Evolutionary conservation across 1,139 yeast genomes (phyloP).

Genomic region (Arxiozyma bovina): DNA sequence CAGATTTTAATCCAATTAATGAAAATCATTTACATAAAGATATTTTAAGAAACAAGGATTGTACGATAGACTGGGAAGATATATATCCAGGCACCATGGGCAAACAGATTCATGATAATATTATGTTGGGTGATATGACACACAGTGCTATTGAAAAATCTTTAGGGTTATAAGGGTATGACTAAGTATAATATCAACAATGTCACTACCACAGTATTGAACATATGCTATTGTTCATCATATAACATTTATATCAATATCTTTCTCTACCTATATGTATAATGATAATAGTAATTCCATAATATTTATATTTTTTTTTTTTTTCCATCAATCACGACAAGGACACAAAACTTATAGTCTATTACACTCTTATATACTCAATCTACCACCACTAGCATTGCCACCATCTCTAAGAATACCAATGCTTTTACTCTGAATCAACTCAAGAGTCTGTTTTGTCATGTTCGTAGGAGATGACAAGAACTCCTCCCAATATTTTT

Average conservation of each 20-base stretch:
- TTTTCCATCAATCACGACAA: no score
- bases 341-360: background rate
- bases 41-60: slow-evolving; percentile 67
- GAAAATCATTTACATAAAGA: slow-evolving; percentile 57
- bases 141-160: slow-evolving; percentile 1
- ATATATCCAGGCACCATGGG: slow-evolving; percentile 43
- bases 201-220: background rate
- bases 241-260: background rate
- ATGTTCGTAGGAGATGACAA: background rate
- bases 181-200: no score
- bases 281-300: background rate
- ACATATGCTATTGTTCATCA: background rate
- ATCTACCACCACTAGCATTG: background rate
- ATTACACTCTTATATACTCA: background rate
- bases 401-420: background rate
- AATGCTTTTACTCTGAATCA: no score
- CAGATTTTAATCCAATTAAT: slow-evolving; percentile 63
- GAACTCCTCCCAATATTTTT: no score
- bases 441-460: background rate
- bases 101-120: background rate
- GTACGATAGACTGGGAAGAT: slow-evolving; percentile 87
- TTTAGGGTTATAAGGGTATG: background rate
- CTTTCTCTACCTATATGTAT: background rate
- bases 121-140: slow-evolving; percentile 1
- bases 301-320: no score